Base-by-base conservation (phyloP, 2,329 filamentous ascomycete species). In the Colletotrichum sp. region DNA sequence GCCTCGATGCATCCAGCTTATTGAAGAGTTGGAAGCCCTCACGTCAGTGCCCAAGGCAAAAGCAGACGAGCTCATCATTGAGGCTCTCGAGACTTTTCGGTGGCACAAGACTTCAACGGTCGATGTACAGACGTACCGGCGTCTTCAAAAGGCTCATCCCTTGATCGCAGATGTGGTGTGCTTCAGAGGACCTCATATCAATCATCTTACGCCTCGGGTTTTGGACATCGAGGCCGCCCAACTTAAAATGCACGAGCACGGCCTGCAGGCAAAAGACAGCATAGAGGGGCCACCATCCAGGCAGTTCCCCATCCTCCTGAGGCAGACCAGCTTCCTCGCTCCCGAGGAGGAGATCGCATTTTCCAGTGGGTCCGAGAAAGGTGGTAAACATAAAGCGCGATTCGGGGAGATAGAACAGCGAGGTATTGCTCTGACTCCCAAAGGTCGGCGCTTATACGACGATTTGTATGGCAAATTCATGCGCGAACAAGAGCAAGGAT, bases 391-490 rank as follows among this genome's bases (percentile, higher is more conserved):
- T 67, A 87, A 83, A 6, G 88, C 89, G 3, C 83, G 89, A 0
- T 90, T 90, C 55, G 89, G 89, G 1, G 89, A 90, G 78, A 86
- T 90, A 7, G 89, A 90, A 77, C 86, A 90, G 78, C 84, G 89
- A 5, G 89, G 89, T 0, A 87, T 85, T 5, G 89, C 89, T 0
- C 81, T 90, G 12, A 90, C 89, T 0, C 80, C 79, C 0, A 81
- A 84, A 8, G 89, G 89, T 0, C 81, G 89, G 2, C 76, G 79
- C 5, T 75, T 89, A 1, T 90, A 90, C 55, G 88, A 90, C 73
- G 75, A 80, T 80, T 89, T 28, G 79, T 89, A 15, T 71, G 79
- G 63, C 79, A 80, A 6, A 79, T 87, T 63, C 71, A 60, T 4
- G 39, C 32, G 52, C 24, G 21, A 49, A 21, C 5, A n/a, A 10